Percentiles rank a stretch among this genome's conserved stretches.
Conservation (phyloP, 208 protist species). For the Endotrypanum monterogeii region DNA sequence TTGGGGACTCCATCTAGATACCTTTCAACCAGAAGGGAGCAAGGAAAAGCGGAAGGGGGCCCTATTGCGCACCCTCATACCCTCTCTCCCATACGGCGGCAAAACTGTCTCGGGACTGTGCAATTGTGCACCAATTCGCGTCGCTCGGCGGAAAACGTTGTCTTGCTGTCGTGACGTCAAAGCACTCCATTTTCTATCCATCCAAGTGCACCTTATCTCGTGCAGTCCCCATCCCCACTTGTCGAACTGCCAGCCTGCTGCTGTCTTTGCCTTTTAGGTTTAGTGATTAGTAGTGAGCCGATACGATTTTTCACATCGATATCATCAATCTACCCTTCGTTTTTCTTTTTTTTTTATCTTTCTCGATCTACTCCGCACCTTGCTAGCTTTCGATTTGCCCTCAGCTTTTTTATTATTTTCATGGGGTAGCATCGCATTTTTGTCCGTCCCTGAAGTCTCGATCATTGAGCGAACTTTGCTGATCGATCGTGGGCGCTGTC, state of each 20-base stretch:
- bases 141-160: background rate
- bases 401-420: slow-evolving; percentile 19
- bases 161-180: background rate
- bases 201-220: background rate
- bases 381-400: too few species aligned
- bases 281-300: background rate
- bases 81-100: background rate
- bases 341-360: background rate
- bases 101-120: background rate
- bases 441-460: background rate
- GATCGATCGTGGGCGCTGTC: background rate
- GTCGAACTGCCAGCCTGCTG: background rate
- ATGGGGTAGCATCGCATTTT: slow-evolving; percentile 3
- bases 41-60: too few species aligned
- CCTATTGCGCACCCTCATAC: too few species aligned
- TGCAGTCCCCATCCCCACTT: background rate
- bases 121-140: background rate
- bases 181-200: background rate
- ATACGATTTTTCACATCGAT: too few species aligned
- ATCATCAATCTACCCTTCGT: background rate
- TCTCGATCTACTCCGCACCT: background rate
- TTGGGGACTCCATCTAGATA: too few species aligned
- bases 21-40: too few species aligned
- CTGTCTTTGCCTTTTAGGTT: slow-evolving; percentile 1
- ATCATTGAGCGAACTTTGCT: background rate